phyloP scores from a whole-genome alignment of 345 rosid genomes.

The Mercurialis annua region DNA sequence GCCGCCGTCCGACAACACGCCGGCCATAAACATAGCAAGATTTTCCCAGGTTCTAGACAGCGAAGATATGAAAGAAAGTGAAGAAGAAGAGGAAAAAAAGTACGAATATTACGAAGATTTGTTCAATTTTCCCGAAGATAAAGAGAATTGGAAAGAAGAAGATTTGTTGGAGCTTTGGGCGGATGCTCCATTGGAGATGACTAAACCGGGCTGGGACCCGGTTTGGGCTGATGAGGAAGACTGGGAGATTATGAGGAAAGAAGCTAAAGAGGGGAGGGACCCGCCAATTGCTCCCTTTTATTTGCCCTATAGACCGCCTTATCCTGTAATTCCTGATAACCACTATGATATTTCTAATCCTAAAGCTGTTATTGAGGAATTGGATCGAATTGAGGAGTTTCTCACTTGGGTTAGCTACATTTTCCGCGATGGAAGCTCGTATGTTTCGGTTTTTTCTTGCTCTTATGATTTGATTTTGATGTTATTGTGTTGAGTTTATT shows the following conservation, averaged over 20 bases:
- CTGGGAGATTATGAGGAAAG: conserved; percentile 57
- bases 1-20: conserved; percentile 32
- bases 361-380: conserved; percentile 72
- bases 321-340: conserved; percentile 68
- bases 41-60: conserved; percentile 42
- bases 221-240: conserved; percentile 75
- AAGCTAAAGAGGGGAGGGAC: conserved; percentile 50
- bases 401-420: conserved; percentile 92
- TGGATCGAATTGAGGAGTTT: conserved; percentile 92
- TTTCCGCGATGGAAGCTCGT: conserved; percentile 87
- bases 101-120: conserved; percentile 39
- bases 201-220: conserved; percentile 93
- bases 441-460: conserved; percentile 26
- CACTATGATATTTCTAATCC: conserved; percentile 56
- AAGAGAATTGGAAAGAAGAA: conserved; percentile 75
- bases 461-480: neutral
- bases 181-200: conserved; percentile 55
- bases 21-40: conserved; percentile 51
- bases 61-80: conserved; percentile 30
- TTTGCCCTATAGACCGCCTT: conserved; percentile 76
- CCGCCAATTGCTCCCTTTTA: conserved; percentile 82
- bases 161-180: conserved; percentile 85
- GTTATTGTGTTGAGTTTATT: neutral
- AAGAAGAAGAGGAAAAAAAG: conserved; percentile 47
- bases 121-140: conserved; percentile 69